Evolutionary conservation across 805 yeast species (phyloP), one percentile per base, ranked within the genome.

Genomic region (Candida hispaniensis): DNA sequence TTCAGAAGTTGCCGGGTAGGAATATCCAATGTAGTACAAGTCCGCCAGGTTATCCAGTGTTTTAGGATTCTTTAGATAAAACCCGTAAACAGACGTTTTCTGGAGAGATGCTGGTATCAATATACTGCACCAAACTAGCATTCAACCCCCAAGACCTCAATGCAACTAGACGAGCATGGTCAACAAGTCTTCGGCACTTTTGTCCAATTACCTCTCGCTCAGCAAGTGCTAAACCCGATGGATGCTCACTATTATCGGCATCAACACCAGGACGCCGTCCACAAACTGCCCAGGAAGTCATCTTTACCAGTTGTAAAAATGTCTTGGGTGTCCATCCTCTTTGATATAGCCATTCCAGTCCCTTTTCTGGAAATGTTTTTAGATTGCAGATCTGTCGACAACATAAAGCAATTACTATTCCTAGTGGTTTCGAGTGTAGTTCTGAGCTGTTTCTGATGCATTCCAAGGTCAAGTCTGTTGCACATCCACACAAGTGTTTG

Each of bases 401-500:
- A 51, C 96, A 85, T 82, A 86, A 77, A 15, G 96, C 96, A 18
- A 85, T 81, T 17, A 80, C 57, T 43, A 79, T 56, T 14, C 30
- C 38, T 5, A 30, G 30, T 13, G 36, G 36, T 24, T 18, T 4
- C 7, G 16, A 18, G 15, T 15, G 18, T 15, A 26, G 18, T 13
- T 18, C 28, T 10, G 25, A 13, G 40, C 55, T 54, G 25, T 68
- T 67, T 28, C 64, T 41, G 2, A 83, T 52, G 56, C 83, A 77
- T 45, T 73, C 64, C 15, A 86, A 55, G 0, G 95, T 79, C 32
- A 85, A 59, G 52, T 85, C 96, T 0, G 95, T 86, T 1, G 96
- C 96, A 3, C 79, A 93, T 4, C 96, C 96, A 57, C 96, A 85
- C 20, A 86, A 58, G 58, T 85, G 96, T 53, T 85, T 85, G 4